phyloP scores from a whole-genome alignment of 129 eudicot genomes.

The Flaveria linearis region DNA sequence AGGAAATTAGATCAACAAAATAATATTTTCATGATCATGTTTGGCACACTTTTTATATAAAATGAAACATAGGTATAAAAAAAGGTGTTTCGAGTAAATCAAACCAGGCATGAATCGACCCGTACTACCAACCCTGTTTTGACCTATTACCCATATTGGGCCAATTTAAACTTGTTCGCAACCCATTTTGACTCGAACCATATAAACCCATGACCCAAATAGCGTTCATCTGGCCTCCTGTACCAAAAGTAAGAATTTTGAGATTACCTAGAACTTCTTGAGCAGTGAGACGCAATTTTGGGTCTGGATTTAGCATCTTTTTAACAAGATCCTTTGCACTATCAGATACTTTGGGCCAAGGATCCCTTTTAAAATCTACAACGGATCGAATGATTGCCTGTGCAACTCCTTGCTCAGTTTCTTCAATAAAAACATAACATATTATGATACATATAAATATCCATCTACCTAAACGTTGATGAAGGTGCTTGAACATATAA shows the following conservation, averaged over 20 bases:
- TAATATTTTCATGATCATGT: background rate
- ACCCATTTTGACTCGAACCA: background rate
- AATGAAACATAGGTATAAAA: background rate
- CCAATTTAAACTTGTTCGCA: background rate
- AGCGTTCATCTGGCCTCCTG: background rate
- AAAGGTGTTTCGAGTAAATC: background rate
- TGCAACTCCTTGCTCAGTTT: constrained; percentile 39
- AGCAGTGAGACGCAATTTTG: constrained; percentile 28
- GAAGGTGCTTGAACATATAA: too few relatives aligned
- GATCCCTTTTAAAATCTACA: constrained; percentile 37
- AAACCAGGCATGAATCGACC: background rate
- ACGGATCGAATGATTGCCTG: constrained; percentile 34
- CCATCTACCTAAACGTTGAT: too few relatives aligned
- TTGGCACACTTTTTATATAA: background rate
- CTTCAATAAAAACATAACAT: constrained; percentile 15
- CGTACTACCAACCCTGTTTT: too few relatives aligned
- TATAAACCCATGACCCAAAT: background rate
- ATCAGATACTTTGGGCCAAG: constrained; percentile 36
- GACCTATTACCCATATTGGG: background rate
- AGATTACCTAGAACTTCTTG: constrained; percentile 29
- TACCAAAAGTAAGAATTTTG: background rate
- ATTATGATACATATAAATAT: background rate
- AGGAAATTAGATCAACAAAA: too few relatives aligned
- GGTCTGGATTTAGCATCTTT: constrained; percentile 36
- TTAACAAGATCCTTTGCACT: constrained; percentile 36